These are phyloP conservation scores for Lentinula aciculospora DNA, from an alignment of 768 basidiomycete genomes.

Conservation along the genomic window DNA sequence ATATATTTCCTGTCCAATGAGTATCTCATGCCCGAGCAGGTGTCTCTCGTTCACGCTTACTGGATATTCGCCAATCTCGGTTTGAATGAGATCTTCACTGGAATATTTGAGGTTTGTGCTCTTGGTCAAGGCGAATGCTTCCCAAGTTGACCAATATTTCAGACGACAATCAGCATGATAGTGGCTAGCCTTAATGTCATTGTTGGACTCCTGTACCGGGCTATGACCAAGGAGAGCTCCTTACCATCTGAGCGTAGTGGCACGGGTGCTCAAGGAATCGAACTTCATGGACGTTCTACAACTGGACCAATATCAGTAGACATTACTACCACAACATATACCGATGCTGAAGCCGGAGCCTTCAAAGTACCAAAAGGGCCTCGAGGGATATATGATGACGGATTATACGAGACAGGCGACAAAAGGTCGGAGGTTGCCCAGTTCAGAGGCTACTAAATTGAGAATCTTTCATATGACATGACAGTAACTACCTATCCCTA, in stretches of 20 bases:
- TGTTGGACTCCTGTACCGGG: not conserved
- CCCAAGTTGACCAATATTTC: not conserved
- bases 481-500: too few relatives aligned
- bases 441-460: not conserved
- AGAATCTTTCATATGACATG: not conserved
- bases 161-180: conserved; percentile 3
- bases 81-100: conserved; percentile 4
- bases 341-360: not conserved
- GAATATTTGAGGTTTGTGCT: not conserved
- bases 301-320: conserved; percentile 2
- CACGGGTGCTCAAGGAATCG: not conserved
- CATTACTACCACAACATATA: not conserved
- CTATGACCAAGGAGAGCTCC: not conserved
- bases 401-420: not conserved
- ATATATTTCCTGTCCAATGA: not conserved
- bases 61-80: conserved; percentile 5
- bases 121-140: not conserved
- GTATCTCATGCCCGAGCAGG: not conserved
- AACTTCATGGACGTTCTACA: not conserved
- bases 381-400: not conserved
- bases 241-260: not conserved
- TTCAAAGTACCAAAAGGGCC: not conserved
- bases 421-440: not conserved
- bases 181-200: conserved; percentile 2
- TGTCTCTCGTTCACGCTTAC: conserved; percentile 1